Evolutionary conservation across 768 basidiomycete genomes (phyloP), one percentile per base, ranked within the genome.

Genomic region (Boletus subparvulus): DNA sequence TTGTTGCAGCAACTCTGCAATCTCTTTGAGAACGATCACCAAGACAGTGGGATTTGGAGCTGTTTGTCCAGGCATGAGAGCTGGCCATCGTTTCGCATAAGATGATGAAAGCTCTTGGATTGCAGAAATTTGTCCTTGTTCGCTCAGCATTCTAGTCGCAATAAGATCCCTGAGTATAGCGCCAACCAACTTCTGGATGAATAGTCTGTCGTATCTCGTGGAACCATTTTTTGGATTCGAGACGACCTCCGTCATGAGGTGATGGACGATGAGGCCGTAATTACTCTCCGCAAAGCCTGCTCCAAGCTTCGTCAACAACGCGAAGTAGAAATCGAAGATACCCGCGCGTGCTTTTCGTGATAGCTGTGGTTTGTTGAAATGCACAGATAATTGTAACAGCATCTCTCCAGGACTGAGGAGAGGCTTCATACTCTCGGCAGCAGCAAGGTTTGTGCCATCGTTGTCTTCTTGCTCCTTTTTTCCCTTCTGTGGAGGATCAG

Each of bases 51-150:
- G 80, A 36, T 74, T 76, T 0, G 94, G 91, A 0, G 87, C 82
- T 19, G 76, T 75, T 61, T 92, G 87, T 8, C 92, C 92, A 11
- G 93, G 93, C 82, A 98, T 86, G 73, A 96, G 83, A 0, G 92
- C 88, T 1, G 94, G 94, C 93, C 94, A 98, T 50, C 92, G 82
- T 71, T 90, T 93, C 56, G 97, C 75, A 69, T 93, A 97, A 5
- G 81, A 77, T 36, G 79, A 86, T 0, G 91, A 86, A 41, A 97
- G 75, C 61, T 97, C 95, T 63, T 90, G 86, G 35, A 97, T 90
- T 3, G 95, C 95, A 28, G 79, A 77, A 45, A 98, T 95, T 72
- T 98, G 96, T 0, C 90, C 95, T 67, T 94, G 92, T 66, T 99
- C 96, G 57, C 90, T 90, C 60, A 98, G 74, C 81, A 97, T 87